Evolutionary conservation across 495 filamentous ascomycete genomes (phyloP), one percentile per base, ranked within the genome.

Genomic region (Talaromyces liani): DNA sequence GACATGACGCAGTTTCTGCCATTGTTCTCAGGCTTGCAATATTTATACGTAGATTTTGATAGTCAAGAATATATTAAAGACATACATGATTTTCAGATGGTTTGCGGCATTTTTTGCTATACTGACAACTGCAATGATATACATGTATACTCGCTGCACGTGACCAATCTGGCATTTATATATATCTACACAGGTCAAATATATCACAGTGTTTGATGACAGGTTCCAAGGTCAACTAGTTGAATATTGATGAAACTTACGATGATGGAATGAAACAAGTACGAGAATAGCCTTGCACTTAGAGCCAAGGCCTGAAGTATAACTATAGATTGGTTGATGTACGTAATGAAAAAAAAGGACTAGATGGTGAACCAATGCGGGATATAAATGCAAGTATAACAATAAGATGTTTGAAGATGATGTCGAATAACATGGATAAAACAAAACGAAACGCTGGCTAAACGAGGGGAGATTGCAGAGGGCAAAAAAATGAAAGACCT

Each of bases 291-390:
- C 36, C 36, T 41, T 36, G 33, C 14, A 41, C 16, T 41, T 41
- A 22, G 18, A 54, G 4, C 7, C 49, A 20, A 54, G 12, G 2
- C 14, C 1, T 1, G 6, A 2, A 54, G 49, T 18, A 24, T 25
- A n/a, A n/a, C n/a, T n/a, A 22, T 10, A 54, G 2, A 54, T 54
- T 14, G 14, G 49, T 12, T 25, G 49, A 54, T 22, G 24, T 54
- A 25, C n/a, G 53, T 14, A n/a, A n/a, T 14, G 7, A 24, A 24
- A 6, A 29, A 56, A 56, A 29, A n/a, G n/a, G 3, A 41, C 36
- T 16, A 56, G 27, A 56, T 56, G 27, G 24, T 27, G 56, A 58
- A 58, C 56, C 56, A 36, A 58, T 58, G 56, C 56, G 56, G 56
- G 56, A 58, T 58, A 58, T 58, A 33, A 36, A 58, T 20, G 56